Conservation (phyloP, 129 eudicot genomes). For the Tagetes erecta region DNA sequence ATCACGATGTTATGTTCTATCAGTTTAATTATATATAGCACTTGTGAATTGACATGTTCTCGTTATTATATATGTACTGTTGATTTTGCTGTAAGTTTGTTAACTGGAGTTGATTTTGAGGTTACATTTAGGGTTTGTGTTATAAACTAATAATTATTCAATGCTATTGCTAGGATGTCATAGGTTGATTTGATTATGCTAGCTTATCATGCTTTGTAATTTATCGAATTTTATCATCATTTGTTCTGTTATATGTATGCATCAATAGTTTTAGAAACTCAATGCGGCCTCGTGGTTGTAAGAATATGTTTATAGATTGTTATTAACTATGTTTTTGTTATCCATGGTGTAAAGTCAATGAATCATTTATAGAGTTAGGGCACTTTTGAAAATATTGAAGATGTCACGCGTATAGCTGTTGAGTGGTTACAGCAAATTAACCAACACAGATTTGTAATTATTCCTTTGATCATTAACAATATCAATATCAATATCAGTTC, state of each 20-base stretch:
- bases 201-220: neutral
- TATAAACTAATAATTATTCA: neutral
- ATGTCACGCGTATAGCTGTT: neutral
- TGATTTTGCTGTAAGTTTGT: neutral
- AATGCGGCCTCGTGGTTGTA: neutral
- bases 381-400: neutral
- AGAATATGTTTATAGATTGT: neutral
- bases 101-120: slow-evolving; percentile 2
- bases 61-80: neutral
- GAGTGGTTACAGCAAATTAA: neutral
- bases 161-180: neutral
- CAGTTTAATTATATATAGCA: neutral
- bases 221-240: no score
- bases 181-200: neutral
- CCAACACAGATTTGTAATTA: neutral
- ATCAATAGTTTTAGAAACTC: neutral
- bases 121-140: neutral
- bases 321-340: neutral
- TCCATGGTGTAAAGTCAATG: neutral
- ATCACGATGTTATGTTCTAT: neutral
- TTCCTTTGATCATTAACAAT: neutral
- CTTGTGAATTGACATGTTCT: neutral
- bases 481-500: neutral
- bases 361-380: neutral
- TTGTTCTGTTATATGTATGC: no score